Base-by-base conservation (phyloP, 306 rosid genomes). In the Rubus idaeus region DNA sequence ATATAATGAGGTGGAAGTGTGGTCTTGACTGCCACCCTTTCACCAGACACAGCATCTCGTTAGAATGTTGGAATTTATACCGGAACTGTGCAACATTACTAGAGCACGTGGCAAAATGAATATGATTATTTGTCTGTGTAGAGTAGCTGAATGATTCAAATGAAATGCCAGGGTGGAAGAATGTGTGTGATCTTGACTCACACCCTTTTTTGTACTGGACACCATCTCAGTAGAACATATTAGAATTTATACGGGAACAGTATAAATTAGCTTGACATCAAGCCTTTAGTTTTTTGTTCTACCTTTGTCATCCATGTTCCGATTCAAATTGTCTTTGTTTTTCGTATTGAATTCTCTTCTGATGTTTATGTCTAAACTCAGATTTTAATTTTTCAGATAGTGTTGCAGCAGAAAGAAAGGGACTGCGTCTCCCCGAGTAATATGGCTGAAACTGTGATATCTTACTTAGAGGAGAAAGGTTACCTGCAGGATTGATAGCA, bases 381-480 rank as follows among this genome's bases (percentile, higher is more conserved):
- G 73, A 63, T 10, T 8, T 35, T 57, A 2, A 52, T 73, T 65
- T 86, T 81, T 81, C 94, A 95, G 97, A 89, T 95, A 73, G 80
- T 89, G 23, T 84, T 95, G 86, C 92, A 82, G 75, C 95, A 88
- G 68, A 78, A 83, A 68, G 97, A 79, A 78, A 70, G 73, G 79
- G 89, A 79, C 18, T 83, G 83, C 67, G 68, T 80, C 73, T 81
- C 96, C 49, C 91, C 93, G 0, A 49, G 71, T 42, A 87, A 81
- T 42, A 86, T 95, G 97, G 93, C 94, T 17, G 89, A 88, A 69
- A 77, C 75, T 50, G 89, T 95, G 79, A 84, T 88, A 68, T 84
- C 96, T 9, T 92, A 89, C 87, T 83, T 95, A 85, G 91, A 88
- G 82, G 90, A 89, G 88, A 89, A 84, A 44, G 96, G 91, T 12